Conservation (phyloP, 2,329 filamentous ascomycete species). For the Acephala macrosclerotiorum region DNA sequence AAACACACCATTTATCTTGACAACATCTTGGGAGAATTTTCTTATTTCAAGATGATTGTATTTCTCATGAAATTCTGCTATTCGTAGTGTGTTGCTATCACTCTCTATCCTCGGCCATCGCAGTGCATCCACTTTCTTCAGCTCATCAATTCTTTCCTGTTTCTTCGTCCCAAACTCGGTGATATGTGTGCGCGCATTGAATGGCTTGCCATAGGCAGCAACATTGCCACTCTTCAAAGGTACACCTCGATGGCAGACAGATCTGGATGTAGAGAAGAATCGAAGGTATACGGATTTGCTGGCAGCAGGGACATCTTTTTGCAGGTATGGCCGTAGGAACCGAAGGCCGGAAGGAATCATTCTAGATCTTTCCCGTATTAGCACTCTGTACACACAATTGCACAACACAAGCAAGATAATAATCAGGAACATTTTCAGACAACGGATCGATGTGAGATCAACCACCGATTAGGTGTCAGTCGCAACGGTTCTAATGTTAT, state of each 20-base stretch:
- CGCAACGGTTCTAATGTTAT: conserved; percentile 65
- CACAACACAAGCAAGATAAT: conserved; percentile 15
- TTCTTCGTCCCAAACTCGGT: conserved; percentile 29
- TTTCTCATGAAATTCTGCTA: conserved; percentile 35
- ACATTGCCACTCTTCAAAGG: neutral
- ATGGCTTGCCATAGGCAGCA: neutral
- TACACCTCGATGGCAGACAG: neutral
- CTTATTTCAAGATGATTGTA: conserved; percentile 38
- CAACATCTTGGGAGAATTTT: neutral
- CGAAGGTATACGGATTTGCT: conserved; percentile 53
- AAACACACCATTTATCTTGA: neutral
- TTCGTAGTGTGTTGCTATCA: conserved; percentile 45
- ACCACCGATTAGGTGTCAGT: conserved; percentile 59
- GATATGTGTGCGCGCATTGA: neutral
- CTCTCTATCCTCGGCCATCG: conserved; percentile 61
- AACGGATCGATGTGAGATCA: conserved; percentile 60
- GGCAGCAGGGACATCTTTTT: conserved; percentile 47
- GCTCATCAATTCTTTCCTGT: conserved; percentile 59
- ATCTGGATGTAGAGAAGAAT: conserved; percentile 50
- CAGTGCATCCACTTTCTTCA: conserved; percentile 56
- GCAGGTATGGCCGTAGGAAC: conserved; percentile 64
- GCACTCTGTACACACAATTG: conserved; percentile 13
- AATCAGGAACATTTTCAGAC: conserved; percentile 49
- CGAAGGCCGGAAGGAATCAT: conserved; percentile 57
- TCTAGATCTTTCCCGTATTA: conserved; percentile 39